Evolutionary conservation across 139 green algal species (phyloP), one percentile per base, ranked within the genome.

Genomic region (Penium margaritaceum): DNA sequence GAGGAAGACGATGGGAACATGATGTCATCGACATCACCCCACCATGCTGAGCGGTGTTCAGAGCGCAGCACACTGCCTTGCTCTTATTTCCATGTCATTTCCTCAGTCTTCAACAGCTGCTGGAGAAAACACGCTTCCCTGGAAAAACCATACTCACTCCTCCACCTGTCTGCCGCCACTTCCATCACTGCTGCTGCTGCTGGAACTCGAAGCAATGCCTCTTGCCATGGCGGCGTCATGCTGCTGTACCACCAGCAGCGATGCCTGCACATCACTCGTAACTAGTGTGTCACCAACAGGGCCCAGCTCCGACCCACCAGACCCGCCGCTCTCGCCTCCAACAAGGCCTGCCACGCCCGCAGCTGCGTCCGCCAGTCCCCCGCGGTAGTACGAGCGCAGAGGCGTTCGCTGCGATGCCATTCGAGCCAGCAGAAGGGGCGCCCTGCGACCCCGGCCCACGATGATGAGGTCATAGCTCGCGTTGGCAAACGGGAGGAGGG

Each of bases 201-300:
- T n/a, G n/a, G n/a, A n/a, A n/a, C 41, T 51, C 41, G 41, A 51
- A 12, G 41, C 41, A n/a, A n/a, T n/a, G n/a, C n/a, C 41, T 6
- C 41, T 69, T 5, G 68, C 43, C 5, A 71, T 12, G 6, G 44
- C 29, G 21, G 68, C 27, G 30, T 78, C 71, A 66, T 78, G 71
- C 71, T 78, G 71, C 60, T 78, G 71, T 17, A 78, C 32, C 41
- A 78, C 44, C 30, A 78, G 36, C 2, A 78, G 32, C 19, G 71
- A 78, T 9, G 71, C 61, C 0, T 39, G 34, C 12, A 77, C 54
- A 3, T 73, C 69, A 7, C 34, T 57, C 1, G 67, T 64, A 9
- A 36, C 35, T 15, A 78, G 60, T 30, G 34, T 33, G 35, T 78
- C 63, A 44, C 71, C 71, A 15, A 78, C 27, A 15, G 63, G 36